phyloP scores from a whole-genome alignment of 73 alveolate species.

The Paramecium biaurelia region DNA sequence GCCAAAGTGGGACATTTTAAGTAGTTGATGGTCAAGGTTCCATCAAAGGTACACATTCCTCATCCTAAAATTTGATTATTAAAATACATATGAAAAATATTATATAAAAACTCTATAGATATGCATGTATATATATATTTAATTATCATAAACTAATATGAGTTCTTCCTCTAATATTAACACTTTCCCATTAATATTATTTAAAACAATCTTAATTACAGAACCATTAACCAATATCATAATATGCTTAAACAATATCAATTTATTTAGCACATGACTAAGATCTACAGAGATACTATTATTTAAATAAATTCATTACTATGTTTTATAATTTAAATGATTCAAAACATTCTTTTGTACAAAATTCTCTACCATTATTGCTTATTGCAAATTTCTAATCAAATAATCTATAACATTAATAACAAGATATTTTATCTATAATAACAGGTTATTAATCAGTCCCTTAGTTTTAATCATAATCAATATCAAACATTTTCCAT shows the following conservation, averaged over 20 bases:
- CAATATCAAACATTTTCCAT: not conserved
- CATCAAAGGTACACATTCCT: conserved; percentile 68
- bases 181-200: not conserved
- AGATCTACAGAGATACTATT: conserved; percentile 12
- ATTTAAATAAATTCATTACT: not conserved
- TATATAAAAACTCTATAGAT: not conserved
- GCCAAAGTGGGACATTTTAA: conserved; percentile 72
- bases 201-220: not conserved
- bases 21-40: conserved; percentile 73
- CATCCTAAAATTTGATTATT: conserved; percentile 71
- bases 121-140: not conserved
- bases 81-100: not conserved
- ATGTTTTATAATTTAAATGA: not conserved
- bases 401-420: conserved; percentile 16
- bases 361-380: not conserved
- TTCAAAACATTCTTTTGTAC: not conserved
- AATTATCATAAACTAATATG: not conserved
- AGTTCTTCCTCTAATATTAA: not conserved
- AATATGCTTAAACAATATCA: not conserved
- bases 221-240: not conserved
- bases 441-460: not conserved
- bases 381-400: not conserved
- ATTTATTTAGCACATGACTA: not conserved
- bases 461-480: not conserved
- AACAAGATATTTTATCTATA: not conserved